Base-by-base conservation (phyloP, 306 rosid species). In the Quillaja saponaria region DNA sequence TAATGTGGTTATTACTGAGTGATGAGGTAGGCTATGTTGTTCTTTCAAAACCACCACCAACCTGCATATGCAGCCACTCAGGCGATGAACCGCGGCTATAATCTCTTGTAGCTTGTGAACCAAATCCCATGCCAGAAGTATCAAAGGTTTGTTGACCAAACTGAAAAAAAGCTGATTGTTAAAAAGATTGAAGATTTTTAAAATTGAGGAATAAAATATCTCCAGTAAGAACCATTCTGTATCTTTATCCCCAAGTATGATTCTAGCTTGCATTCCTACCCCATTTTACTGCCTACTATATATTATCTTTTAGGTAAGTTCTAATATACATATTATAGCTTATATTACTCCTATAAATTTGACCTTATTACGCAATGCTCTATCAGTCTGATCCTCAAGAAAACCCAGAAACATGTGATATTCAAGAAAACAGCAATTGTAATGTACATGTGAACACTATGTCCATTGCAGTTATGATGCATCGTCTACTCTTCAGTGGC, bases 41-140 rank as follows among this genome's bases (percentile, higher is more conserved):
- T 85, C 87, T 80, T 75, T 84, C 96, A 50, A 85, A 91, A 68
- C 87, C 81, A 19, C 96, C 82, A 65, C 97, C 97, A 33, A 91
- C 72, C 83, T 91, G 97, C 97, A 91, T 91, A 56, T 91, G 97
- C 75, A 91, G 67, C 97, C 96, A 91, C 44, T 91, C 90, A 0
- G 97, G 95, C 4, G 97, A 85, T 25, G 91, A 75, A 20, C 91
- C 90, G 1, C 87, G 83, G 69, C 81, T 82, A 49, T 76, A 85
- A 46, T 87, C 95, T 81, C 96, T 78, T 31, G 85, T 46, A 37
- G 87, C 82, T 75, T 87, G 96, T 49, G 95, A 78, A 19, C 79
- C 70, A 25, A 84, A 88, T 28, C 87, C 81, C 65, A 88, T 58
- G 38, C 85, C 82, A 54, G 71, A 53, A 21, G 82, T 58, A 45